Conservation (phyloP, 805 yeast genomes). For the Sugiyamaella boreocaroliniensis region DNA sequence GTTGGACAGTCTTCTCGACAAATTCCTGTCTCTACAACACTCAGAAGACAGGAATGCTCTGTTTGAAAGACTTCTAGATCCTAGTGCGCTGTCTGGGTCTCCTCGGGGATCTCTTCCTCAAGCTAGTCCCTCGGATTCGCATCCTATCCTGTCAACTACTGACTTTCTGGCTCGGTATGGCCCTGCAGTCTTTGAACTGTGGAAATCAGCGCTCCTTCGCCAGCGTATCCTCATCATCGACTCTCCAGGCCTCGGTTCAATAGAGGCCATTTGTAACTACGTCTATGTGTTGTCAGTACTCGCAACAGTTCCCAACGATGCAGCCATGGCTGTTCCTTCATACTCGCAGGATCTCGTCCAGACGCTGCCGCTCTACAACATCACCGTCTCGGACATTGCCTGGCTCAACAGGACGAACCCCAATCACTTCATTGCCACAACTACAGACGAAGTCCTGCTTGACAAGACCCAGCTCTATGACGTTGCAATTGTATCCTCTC, state of each 20-base stretch:
- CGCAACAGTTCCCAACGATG: conserved; percentile 57
- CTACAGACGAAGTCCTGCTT: conserved; percentile 60
- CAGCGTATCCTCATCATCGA: conserved; percentile 43
- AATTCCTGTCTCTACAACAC: conserved; percentile 2
- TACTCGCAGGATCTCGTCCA: conserved; percentile 16
- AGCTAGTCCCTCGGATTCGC: conserved; percentile 15
- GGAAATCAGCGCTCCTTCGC: conserved; percentile 57
- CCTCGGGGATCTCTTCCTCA: not conserved
- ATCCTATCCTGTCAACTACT: conserved; percentile 35
- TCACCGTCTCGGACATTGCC: conserved; percentile 53
- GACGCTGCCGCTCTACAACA: conserved; percentile 41
- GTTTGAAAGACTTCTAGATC: conserved; percentile 8
- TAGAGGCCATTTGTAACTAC: conserved; percentile 42
- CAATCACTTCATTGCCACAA: conserved; percentile 48
- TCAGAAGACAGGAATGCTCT: conserved; percentile 4
- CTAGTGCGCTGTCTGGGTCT: conserved; percentile 34
- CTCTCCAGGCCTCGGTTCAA: conserved; percentile 30
- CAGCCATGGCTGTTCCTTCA: conserved; percentile 32
- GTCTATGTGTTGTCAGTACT: conserved; percentile 53
- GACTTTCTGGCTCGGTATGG: conserved; percentile 48
- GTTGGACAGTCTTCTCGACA: conserved; percentile 16
- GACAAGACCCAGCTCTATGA: conserved; percentile 50
- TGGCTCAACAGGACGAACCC: conserved; percentile 26
- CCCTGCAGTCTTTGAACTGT: conserved; percentile 56
- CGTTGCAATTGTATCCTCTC: conserved; percentile 27